These are phyloP conservation scores for Phialocephala subalpina DNA, from an alignment of 2,329 filamentous ascomycete species.

Conservation along the genomic window DNA sequence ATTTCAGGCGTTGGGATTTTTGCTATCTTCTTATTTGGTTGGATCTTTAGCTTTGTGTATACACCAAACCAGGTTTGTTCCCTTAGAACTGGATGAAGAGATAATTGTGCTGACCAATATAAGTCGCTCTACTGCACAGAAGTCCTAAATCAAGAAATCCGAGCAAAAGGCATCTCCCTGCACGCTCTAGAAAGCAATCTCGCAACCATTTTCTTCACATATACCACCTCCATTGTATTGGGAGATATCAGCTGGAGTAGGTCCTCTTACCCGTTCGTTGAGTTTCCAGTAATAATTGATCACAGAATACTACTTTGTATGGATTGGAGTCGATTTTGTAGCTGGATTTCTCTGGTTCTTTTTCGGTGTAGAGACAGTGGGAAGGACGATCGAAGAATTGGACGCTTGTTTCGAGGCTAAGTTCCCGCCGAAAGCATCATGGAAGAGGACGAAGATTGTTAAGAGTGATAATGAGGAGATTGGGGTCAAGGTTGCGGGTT, in stretches of 20 bases:
- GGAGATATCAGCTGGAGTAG: conserved; percentile 28
- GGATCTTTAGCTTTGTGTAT: conserved; percentile 32
- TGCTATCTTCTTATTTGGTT: conserved; percentile 29
- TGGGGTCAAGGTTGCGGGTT: conserved; percentile 17
- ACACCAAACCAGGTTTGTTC: conserved; percentile 22
- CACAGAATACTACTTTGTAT: conserved; percentile 31
- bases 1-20: conserved; percentile 27
- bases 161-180: conserved; percentile 55
- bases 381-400: conserved; percentile 32
- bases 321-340: conserved; percentile 28
- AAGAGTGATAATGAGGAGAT: conserved; percentile 20
- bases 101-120: background rate
- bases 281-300: background rate
- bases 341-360: conserved; percentile 31
- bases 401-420: conserved; percentile 31
- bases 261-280: conserved; percentile 2
- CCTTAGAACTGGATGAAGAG: background rate
- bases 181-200: conserved; percentile 56
- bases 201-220: conserved; percentile 38
- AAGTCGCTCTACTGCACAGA: conserved; percentile 54
- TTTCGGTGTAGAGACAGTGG: conserved; percentile 31
- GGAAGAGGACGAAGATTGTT: conserved; percentile 26
- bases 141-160: conserved; percentile 52
- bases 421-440: conserved; percentile 23
- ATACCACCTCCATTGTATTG: conserved; percentile 30